Evolutionary conservation across 2,329 filamentous ascomycete species (phyloP).

Genomic region (Coniochaeta hoffmannii): DNA sequence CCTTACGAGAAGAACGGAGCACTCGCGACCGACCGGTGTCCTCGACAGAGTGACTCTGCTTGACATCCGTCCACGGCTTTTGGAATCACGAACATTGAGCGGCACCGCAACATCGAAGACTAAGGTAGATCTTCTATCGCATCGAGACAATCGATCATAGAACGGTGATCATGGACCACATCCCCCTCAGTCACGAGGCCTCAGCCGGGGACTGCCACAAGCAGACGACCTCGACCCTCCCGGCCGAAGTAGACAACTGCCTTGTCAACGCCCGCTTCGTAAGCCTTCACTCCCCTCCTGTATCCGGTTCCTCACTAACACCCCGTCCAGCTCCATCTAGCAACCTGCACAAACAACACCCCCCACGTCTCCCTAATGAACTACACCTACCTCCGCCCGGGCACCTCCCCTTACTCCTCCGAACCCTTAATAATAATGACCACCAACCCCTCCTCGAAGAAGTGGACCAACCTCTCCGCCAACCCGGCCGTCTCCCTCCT

Average conservation of each 20-base stretch:
- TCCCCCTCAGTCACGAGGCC: constrained; percentile 67
- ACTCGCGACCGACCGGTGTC: too few relatives aligned
- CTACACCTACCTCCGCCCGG: constrained; percentile 89
- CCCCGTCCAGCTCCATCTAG: constrained; percentile 72
- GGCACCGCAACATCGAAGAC: too few relatives aligned
- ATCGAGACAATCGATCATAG: neutral
- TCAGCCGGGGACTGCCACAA: constrained; percentile 68
- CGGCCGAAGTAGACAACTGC: constrained; percentile 79
- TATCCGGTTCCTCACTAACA: constrained; percentile 2
- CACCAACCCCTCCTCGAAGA: constrained; percentile 70
- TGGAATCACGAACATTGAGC: too few relatives aligned
- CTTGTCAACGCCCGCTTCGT: constrained; percentile 94
- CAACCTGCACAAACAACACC: constrained; percentile 74
- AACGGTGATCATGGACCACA: constrained; percentile 44
- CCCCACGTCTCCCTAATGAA: constrained; percentile 98
- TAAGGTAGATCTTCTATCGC: neutral
- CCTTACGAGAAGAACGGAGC: too few relatives aligned
- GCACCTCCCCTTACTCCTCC: constrained; percentile 61
- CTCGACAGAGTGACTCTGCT: too few relatives aligned
- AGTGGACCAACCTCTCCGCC: constrained; percentile 70
- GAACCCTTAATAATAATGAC: constrained; percentile 89
- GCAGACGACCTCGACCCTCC: constrained; percentile 61
- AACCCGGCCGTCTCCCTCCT: constrained; percentile 88
- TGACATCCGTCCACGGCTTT: too few relatives aligned
- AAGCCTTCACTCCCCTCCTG: constrained; percentile 24